A percentile compares a stretch with the other conserved stretches of the same genome.
Evolutionary conservation across 495 filamentous ascomycete genomes (phyloP).

Genomic region (Annulohypoxylon moriforme): DNA sequence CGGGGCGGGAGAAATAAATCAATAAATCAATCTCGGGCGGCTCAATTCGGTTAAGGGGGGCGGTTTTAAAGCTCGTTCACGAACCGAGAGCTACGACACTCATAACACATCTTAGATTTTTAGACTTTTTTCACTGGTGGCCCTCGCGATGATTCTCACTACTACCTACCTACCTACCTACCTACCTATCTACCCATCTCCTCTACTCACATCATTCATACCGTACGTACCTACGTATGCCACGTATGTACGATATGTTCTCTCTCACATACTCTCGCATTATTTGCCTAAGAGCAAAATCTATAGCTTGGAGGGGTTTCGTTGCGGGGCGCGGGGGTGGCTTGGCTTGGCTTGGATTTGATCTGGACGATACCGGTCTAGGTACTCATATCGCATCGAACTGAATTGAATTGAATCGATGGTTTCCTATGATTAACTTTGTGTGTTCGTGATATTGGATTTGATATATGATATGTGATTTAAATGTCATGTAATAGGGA

Average conservation of each 20-base stretch:
- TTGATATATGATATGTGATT: background rate
- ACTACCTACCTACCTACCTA: background rate
- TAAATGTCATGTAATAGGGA: no score
- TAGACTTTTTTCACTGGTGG: constrained; percentile 27
- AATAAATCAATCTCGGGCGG: background rate
- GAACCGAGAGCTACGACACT: constrained; percentile 12
- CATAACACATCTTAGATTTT: background rate
- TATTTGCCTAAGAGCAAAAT: background rate
- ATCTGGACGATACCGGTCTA: constrained; percentile 15
- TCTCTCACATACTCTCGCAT: constrained; percentile 10
- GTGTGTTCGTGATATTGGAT: background rate
- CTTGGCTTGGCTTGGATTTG: background rate
- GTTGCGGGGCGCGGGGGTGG: background rate
- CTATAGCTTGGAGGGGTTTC: constrained; percentile 23
- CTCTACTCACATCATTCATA: background rate
- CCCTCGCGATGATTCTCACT: background rate
- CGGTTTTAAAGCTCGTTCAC: background rate
- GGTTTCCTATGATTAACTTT: background rate
- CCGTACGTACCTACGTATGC: background rate
- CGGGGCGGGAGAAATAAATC: constrained; percentile 8
- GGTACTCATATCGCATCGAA: background rate
- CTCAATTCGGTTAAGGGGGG: background rate
- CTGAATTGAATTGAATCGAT: constrained; percentile 15
- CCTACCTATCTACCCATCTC: background rate
- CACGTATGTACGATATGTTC: no score